A percentile compares a stretch with the other conserved stretches of the same genome.
These are phyloP conservation scores for Tricholoma matsutake DNA, from an alignment of 768 basidiomycete species.

Conservation along the genomic window DNA sequence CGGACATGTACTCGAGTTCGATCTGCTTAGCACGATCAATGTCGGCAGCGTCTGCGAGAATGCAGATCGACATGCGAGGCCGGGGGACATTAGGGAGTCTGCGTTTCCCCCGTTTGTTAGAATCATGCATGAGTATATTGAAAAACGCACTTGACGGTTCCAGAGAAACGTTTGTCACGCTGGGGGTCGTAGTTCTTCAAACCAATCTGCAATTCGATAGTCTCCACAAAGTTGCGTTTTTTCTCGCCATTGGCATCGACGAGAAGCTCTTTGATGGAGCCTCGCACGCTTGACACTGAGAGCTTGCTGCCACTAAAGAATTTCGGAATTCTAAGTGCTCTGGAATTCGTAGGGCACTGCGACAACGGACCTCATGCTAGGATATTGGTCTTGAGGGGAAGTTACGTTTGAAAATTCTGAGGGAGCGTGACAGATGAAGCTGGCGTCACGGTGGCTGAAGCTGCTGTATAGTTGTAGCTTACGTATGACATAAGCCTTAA, in stretches of 20 bases:
- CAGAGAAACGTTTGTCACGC: slow-evolving; percentile 99
- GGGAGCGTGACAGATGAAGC: slow-evolving; percentile 9
- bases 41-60: slow-evolving; percentile 98
- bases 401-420: not conserved
- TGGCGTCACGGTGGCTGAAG: slow-evolving; percentile 9
- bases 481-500: slow-evolving; percentile 18
- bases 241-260: slow-evolving; percentile 82
- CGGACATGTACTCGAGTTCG: slow-evolving; percentile 98
- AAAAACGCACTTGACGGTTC: slow-evolving; percentile 81
- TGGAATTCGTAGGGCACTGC: not conserved
- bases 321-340: slow-evolving; percentile 13
- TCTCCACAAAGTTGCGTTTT: slow-evolving; percentile 54
- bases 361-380: slow-evolving; percentile 23
- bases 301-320: slow-evolving; percentile 60
- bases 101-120: slow-evolving; percentile 3
- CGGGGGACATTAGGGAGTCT: slow-evolving; percentile 97
- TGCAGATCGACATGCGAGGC: slow-evolving; percentile 97
- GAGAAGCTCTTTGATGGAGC: slow-evolving; percentile 89
- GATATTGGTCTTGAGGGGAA: slow-evolving; percentile 23
- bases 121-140: not conserved
- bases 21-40: slow-evolving; percentile 99
- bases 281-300: slow-evolving; percentile 99
- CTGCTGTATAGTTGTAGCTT: slow-evolving; percentile 29
- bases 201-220: slow-evolving; percentile 94
- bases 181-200: slow-evolving; percentile 99